phyloP scores from a whole-genome alignment of 805 yeast genomes.

The Candida koratica region DNA sequence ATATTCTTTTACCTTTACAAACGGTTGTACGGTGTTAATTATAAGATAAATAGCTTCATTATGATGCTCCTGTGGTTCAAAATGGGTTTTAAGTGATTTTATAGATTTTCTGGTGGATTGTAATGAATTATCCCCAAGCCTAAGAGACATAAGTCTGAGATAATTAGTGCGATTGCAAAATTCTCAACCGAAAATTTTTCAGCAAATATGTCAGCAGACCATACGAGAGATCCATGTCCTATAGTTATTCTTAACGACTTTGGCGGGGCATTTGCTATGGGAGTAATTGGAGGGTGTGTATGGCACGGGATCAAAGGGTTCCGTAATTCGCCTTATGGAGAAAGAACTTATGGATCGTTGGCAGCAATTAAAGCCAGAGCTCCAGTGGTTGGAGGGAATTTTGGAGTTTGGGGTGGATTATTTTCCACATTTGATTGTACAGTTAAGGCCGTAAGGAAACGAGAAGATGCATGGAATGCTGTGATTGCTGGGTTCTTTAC shows the following conservation, averaged over 20 bases:
- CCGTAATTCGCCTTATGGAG: slow-evolving; percentile 96
- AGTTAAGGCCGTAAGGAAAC: slow-evolving; percentile 90
- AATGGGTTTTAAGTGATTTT: slow-evolving; percentile 15
- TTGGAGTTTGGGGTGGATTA: slow-evolving; percentile 99
- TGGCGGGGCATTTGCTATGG: slow-evolving; percentile 99
- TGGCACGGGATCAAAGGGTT: slow-evolving; percentile 99
- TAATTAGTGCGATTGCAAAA: no score
- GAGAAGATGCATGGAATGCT: slow-evolving; percentile 98
- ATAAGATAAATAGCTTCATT: slow-evolving; percentile 27
- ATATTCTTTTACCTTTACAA: slow-evolving; percentile 32
- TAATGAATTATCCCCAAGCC: slow-evolving; percentile 3
- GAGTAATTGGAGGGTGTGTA: slow-evolving; percentile 95
- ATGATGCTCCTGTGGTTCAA: slow-evolving; percentile 14
- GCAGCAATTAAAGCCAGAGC: slow-evolving; percentile 93
- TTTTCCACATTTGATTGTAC: slow-evolving; percentile 95
- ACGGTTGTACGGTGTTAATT: slow-evolving; percentile 29
- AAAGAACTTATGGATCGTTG: slow-evolving; percentile 84
- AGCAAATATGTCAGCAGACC: slow-evolving; percentile 78
- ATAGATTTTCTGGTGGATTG: slow-evolving; percentile 11
- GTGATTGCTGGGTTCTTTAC: slow-evolving; percentile 96
- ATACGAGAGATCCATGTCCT: slow-evolving; percentile 99
- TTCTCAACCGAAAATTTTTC: slow-evolving; percentile 3
- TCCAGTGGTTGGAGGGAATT: slow-evolving; percentile 97
- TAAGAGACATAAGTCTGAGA: background rate
- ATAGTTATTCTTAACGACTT: slow-evolving; percentile 92